Percentiles rank a stretch among this genome's conserved stretches.
phyloP scores from a whole-genome alignment of 305 asterid species.

The Vinca major region DNA sequence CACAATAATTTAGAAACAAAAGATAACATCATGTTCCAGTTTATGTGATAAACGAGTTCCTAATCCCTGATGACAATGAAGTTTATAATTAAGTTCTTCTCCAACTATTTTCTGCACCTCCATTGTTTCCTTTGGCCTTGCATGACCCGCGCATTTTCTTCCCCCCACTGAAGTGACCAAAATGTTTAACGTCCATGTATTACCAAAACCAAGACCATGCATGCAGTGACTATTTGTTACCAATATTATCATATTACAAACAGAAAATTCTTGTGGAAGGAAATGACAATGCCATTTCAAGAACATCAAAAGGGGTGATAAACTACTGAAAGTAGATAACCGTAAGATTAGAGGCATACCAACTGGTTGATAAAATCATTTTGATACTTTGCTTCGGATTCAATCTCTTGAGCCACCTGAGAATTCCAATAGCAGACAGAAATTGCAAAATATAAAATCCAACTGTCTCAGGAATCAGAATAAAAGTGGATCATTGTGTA shows the following conservation, averaged over 20 bases:
- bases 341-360: conserved; percentile 36
- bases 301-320: not conserved
- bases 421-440: conserved; percentile 16
- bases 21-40: not conserved
- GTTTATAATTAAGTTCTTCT: not conserved
- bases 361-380: conserved; percentile 80
- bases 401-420: conserved; percentile 83
- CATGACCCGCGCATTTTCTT: not conserved
- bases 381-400: conserved; percentile 67
- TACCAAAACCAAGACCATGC: not conserved
- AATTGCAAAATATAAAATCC: not conserved
- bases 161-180: not conserved
- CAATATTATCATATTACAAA: not conserved
- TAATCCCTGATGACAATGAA: not conserved
- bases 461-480: not conserved
- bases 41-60: not conserved
- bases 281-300: not conserved
- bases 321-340: not conserved
- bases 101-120: not conserved
- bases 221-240: not conserved
- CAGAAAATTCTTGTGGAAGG: not conserved
- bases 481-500: not conserved
- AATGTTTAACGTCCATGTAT: not conserved
- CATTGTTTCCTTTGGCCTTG: not conserved
- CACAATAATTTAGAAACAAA: not conserved